phyloP scores from a whole-genome alignment of 1,284 basidiomycete genomes.

The Sporisorium sorghi region DNA sequence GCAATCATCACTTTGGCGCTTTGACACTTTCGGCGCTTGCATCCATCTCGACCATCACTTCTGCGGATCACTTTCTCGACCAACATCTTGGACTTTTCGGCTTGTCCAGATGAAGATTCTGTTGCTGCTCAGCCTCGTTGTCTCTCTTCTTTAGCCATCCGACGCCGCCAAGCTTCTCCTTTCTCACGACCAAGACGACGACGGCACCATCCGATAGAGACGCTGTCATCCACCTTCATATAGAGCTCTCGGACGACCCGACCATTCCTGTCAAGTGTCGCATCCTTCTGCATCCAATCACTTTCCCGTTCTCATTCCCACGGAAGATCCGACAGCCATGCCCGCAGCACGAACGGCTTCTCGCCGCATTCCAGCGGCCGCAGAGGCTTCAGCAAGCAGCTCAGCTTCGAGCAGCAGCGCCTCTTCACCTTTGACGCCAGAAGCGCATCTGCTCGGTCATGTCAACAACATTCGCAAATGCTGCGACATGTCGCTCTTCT shows the following conservation, averaged over 20 bases:
- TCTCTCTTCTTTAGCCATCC: conserved; percentile 11
- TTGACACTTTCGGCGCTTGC: no score
- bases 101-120: conserved; percentile 11
- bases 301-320: background rate
- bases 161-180: background rate
- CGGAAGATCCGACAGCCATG: conserved; percentile 19
- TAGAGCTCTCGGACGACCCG: background rate
- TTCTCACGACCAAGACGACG: background rate
- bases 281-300: background rate
- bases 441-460: conserved; percentile 39
- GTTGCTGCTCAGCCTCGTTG: background rate
- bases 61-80: background rate
- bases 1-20: conserved; percentile 1
- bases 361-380: conserved; percentile 32
- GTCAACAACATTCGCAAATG: conserved; percentile 56
- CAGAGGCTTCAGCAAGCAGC: conserved; percentile 15
- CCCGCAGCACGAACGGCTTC: conserved; percentile 33
- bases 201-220: background rate
- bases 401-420: conserved; percentile 29
- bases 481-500: conserved; percentile 52
- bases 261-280: background rate
- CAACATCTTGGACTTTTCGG: background rate
- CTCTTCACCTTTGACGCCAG: conserved; percentile 28
- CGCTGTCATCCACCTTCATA: background rate
- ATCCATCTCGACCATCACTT: conserved; percentile 10